These are phyloP conservation scores for Dovyalis caffra DNA, from an alignment of 345 rosid species.

Conservation along the genomic window DNA sequence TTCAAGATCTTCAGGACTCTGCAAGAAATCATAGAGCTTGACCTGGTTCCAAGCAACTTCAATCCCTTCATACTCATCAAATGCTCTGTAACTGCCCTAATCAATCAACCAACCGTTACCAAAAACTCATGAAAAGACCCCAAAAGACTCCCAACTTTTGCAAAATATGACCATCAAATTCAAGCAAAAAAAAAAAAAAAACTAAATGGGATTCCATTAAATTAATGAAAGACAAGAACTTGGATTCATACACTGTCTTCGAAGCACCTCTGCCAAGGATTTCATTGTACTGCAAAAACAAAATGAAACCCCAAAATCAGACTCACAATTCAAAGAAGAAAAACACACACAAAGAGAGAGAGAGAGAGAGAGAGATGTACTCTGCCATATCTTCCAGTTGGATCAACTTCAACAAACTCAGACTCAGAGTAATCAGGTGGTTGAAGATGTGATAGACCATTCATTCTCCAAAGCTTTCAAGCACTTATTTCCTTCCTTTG, in stretches of 20 bases:
- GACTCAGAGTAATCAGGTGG: slow-evolving; percentile 54
- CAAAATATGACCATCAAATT: slow-evolving; percentile 9
- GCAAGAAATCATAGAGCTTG: slow-evolving; percentile 86
- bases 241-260: slow-evolving; percentile 78
- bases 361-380: slow-evolving; percentile 37
- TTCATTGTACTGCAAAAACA: slow-evolving; percentile 69
- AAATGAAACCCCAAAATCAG: slow-evolving; percentile 7
- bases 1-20: slow-evolving; percentile 91
- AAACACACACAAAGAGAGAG: neutral
- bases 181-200: neutral
- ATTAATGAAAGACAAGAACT: slow-evolving; percentile 14
- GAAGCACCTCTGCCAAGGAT: slow-evolving; percentile 98
- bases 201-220: slow-evolving; percentile 14
- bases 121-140: slow-evolving; percentile 14
- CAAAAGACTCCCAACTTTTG: slow-evolving; percentile 17
- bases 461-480: slow-evolving; percentile 44
- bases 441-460: slow-evolving; percentile 49
- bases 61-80: slow-evolving; percentile 90
- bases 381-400: slow-evolving; percentile 96
- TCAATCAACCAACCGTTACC: slow-evolving; percentile 24
- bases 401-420: slow-evolving; percentile 96
- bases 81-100: slow-evolving; percentile 75
- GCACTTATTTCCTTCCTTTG: neutral
- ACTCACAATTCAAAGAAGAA: slow-evolving; percentile 4
- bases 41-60: slow-evolving; percentile 99